Percentiles rank a stretch among this genome's conserved stretches.
phyloP scores from a whole-genome alignment of 192 early-diverging fungal genomes.

The Coemansia sp. region DNA sequence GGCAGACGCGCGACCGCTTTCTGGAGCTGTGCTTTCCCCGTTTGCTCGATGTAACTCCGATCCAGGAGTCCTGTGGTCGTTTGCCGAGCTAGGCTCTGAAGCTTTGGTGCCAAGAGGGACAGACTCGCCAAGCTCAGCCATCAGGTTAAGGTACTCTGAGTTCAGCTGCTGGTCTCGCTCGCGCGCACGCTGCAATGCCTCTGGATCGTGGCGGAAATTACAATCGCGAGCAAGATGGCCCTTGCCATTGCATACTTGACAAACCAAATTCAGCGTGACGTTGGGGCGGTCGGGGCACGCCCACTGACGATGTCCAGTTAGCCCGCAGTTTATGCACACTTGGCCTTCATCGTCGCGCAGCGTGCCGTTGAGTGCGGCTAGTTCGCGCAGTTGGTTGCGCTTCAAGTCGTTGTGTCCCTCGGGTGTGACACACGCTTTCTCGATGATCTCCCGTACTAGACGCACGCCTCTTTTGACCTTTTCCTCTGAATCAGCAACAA shows the following conservation, averaged over 20 bases:
- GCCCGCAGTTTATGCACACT: constrained; percentile 93
- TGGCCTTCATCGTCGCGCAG: constrained; percentile 93
- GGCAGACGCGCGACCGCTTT: constrained; percentile 1
- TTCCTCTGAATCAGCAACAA: constrained; percentile 85
- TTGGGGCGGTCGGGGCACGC: constrained; percentile 90
- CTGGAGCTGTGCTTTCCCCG: background rate
- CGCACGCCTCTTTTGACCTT: constrained; percentile 84
- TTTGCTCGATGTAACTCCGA: background rate
- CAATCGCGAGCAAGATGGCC: constrained; percentile 97
- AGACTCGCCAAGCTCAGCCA: constrained; percentile 88
- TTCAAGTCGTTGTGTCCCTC: constrained; percentile 96
- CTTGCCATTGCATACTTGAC: constrained; percentile 83
- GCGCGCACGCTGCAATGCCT: constrained; percentile 64
- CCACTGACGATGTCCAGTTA: constrained; percentile 81
- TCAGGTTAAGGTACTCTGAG: constrained; percentile 85
- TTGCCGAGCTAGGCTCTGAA: background rate
- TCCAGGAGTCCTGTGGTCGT: background rate
- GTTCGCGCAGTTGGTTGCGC: constrained; percentile 87
- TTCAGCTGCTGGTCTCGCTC: constrained; percentile 86
- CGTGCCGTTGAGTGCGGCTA: constrained; percentile 95
- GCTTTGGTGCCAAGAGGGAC: constrained; percentile 19
- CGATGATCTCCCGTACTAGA: constrained; percentile 88
- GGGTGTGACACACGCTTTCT: constrained; percentile 87
- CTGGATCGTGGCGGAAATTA: constrained; percentile 80
- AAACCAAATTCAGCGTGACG: constrained; percentile 81